A percentile compares a stretch with the other conserved stretches of the same genome.
These are phyloP conservation scores for Aspergillus texensis DNA, from an alignment of 2,329 filamentous ascomycete species.

Conservation along the genomic window DNA sequence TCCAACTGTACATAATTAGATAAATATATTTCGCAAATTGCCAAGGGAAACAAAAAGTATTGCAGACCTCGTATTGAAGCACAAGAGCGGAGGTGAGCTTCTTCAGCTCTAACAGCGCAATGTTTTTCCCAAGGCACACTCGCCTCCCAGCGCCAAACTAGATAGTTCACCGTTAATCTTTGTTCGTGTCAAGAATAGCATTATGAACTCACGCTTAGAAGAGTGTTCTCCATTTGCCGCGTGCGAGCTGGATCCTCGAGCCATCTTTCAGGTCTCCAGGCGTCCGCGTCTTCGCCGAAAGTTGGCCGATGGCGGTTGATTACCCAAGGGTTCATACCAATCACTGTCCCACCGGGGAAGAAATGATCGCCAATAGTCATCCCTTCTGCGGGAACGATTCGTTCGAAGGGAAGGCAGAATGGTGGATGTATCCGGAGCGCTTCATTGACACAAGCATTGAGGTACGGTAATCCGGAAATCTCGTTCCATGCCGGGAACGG, in stretches of 20 bases:
- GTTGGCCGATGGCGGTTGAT: slow-evolving; percentile 69
- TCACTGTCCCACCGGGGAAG: slow-evolving; percentile 12
- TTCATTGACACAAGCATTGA: slow-evolving; percentile 78
- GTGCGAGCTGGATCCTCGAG: slow-evolving; percentile 5
- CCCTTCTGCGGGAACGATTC: slow-evolving; percentile 72
- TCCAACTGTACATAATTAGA: not conserved
- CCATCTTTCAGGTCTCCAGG: slow-evolving; percentile 39
- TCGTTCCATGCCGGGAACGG: slow-evolving; percentile 69
- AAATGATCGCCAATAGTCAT: slow-evolving; percentile 4
- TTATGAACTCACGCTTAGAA: not conserved
- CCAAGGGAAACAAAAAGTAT: not conserved
- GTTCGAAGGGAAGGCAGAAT: slow-evolving; percentile 70
- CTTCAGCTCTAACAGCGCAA: slow-evolving; percentile 16
- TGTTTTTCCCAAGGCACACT: slow-evolving; percentile 15
- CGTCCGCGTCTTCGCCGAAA: slow-evolving; percentile 69
- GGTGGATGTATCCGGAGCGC: slow-evolving; percentile 76
- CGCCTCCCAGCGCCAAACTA: slow-evolving; percentile 15
- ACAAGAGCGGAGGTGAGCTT: slow-evolving; percentile 10
- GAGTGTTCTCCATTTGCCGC: not conserved
- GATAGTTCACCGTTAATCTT: not conserved
- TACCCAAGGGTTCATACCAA: slow-evolving; percentile 71
- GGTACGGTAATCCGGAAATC: slow-evolving; percentile 67
- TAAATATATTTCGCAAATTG: not conserved
- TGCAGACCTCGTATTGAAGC: slow-evolving; percentile 5
- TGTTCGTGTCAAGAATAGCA: no score